Conservation (phyloP, 805 yeast genomes). For the Suhomyces canberraensis region DNA sequence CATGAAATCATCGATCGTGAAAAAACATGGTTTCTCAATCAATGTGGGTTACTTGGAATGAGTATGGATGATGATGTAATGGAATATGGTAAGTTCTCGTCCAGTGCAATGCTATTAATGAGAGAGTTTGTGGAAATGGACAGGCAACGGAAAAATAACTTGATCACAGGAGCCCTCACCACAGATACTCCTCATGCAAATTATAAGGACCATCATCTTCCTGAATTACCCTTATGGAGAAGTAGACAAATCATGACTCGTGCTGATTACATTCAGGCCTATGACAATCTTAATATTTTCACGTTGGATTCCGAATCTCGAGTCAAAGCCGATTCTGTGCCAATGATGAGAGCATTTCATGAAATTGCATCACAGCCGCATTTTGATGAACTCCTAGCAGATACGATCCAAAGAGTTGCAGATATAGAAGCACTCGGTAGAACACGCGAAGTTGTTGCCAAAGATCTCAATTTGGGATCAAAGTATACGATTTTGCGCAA, state of each 20-base stretch:
- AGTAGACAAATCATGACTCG: slow-evolving; percentile 84
- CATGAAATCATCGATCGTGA: slow-evolving; percentile 73
- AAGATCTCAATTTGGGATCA: slow-evolving; percentile 60
- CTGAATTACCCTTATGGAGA: slow-evolving; percentile 78
- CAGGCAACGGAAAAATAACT: slow-evolving; percentile 28
- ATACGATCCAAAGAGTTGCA: slow-evolving; percentile 63
- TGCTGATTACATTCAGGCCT: slow-evolving; percentile 71
- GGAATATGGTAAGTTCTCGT: slow-evolving; percentile 75
- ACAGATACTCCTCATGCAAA: slow-evolving; percentile 1
- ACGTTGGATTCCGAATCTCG: slow-evolving; percentile 71
- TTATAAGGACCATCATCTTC: slow-evolving; percentile 50
- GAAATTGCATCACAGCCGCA: slow-evolving; percentile 72
- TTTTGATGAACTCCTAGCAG: slow-evolving; percentile 61
- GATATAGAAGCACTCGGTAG: slow-evolving; percentile 77
- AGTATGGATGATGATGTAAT: slow-evolving; percentile 88
- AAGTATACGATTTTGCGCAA: slow-evolving; percentile 30
- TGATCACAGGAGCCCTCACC: slow-evolving; percentile 11
- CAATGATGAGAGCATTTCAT: slow-evolving; percentile 87
- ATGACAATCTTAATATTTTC: slow-evolving; percentile 74
- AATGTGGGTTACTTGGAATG: slow-evolving; percentile 73
- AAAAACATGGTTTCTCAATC: slow-evolving; percentile 81
- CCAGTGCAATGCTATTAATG: slow-evolving; percentile 71
- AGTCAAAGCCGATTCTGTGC: slow-evolving; percentile 79
- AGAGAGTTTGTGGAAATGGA: slow-evolving; percentile 71
- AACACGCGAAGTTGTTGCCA: slow-evolving; percentile 71